Evolutionary conservation across 1,284 basidiomycete species (phyloP), one percentile per base, ranked within the genome.

Genomic region (Marasmius sp.): DNA sequence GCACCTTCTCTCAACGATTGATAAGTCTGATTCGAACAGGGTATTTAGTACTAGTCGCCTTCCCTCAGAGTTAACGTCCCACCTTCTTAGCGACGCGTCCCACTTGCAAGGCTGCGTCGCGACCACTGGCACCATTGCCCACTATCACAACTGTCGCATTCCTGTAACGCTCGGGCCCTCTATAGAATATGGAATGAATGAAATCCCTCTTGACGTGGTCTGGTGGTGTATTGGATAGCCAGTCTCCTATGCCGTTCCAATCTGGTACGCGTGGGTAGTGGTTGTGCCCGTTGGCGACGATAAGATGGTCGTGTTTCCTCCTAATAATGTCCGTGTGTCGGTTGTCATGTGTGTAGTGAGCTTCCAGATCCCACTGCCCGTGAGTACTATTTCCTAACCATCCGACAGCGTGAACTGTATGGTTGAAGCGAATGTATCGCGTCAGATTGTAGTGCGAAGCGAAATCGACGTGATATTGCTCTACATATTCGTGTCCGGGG

Each of bases 171-270:
- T 80, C 72, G 4, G 84, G 81, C 16, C 75, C 68, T 37, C 84
- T 79, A 67, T 84, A 86, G 69, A 78, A 86, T n/a, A 85, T 74
- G 3, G 83, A 82, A 68, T 86, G 85, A 20, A 81, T 41, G 2
- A 85, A 77, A 63, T 80, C 74, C 8, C 72, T 73, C 3, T 63
- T 39, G 3, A 70, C 67, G 4, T 67, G 68, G 38, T 68, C 70
- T 12, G 45, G 8, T 2, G 6, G 45, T 47, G 45, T 4, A n/a
- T 47, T 47, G 45, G 65, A 68, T 12, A 84, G 66, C 85, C 85
- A 86, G 4, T 73, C 74, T 4, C 81, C 75, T 54, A 81, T 77
- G 0, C 84, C 85, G 12, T 68, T 69, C 75, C 82, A 85, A 3
- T 65, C 64, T 1, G 79, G 79, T 3, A 79, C 72, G 16, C 75